phyloP scores from a whole-genome alignment of 2,329 filamentous ascomycete species.

The Hysterium pulicare region DNA sequence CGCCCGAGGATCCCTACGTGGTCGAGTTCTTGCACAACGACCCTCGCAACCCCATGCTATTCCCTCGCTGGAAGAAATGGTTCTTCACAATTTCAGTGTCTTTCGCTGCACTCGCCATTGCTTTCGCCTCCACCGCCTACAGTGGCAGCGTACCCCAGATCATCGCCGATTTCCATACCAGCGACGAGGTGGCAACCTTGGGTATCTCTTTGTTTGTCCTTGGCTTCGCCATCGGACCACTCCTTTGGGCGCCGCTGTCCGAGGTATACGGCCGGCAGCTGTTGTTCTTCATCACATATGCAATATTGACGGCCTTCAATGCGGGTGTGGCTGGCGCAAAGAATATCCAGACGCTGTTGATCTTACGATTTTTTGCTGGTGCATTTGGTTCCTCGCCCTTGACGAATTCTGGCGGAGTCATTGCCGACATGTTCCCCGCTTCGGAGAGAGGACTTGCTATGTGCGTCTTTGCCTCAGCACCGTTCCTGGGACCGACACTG shows the following conservation, averaged over 20 bases:
- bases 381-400: slow-evolving; percentile 40
- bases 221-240: slow-evolving; percentile 51
- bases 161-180: slow-evolving; percentile 40
- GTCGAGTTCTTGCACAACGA: slow-evolving; percentile 68
- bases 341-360: slow-evolving; percentile 43
- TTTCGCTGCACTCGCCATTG: slow-evolving; percentile 63
- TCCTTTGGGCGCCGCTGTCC: slow-evolving; percentile 59
- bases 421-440: slow-evolving; percentile 17
- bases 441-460: slow-evolving; percentile 54
- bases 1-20: slow-evolving; percentile 62
- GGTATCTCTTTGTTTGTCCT: slow-evolving; percentile 44
- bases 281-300: slow-evolving; percentile 37
- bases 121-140: slow-evolving; percentile 68
- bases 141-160: slow-evolving; percentile 44
- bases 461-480: slow-evolving; percentile 39
- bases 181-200: slow-evolving; percentile 40
- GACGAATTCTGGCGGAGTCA: slow-evolving; percentile 16
- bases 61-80: slow-evolving; percentile 61
- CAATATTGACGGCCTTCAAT: slow-evolving; percentile 38
- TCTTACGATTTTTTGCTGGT: slow-evolving; percentile 46
- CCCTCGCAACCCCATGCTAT: slow-evolving; percentile 64
- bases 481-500: slow-evolving; percentile 40
- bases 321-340: slow-evolving; percentile 42
- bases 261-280: slow-evolving; percentile 56
- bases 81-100: slow-evolving; percentile 60